Evolutionary conservation across 805 yeast genomes (phyloP), one percentile per base, ranked within the genome.

Genomic region (Zygoascus bituminiphila): DNA sequence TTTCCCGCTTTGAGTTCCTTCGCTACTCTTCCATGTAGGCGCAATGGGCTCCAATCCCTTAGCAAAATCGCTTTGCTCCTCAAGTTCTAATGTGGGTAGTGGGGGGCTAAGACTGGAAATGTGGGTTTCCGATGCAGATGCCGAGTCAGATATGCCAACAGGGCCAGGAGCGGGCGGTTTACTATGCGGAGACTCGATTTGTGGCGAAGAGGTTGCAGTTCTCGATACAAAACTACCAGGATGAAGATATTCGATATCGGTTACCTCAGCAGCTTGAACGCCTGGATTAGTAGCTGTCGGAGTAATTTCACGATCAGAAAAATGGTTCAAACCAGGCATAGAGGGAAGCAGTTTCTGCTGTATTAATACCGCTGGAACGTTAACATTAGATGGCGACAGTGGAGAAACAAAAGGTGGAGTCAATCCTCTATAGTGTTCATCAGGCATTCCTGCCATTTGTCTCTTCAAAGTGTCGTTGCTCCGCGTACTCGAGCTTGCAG

Each of bases 11-110:
- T 41, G n/a, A n/a, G 12, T 31, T 24, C 24, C 21, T 21, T 22
- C 17, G n/a, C 24, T 17, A 6, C 15, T 17, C 44, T 29, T 40
- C 51, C 51, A 48, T 5, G 19, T 38, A 2, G 51, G 51, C 4
- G 51, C 51, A 14, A 48, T 43, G 17, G 45, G 35, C n/a, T 45
- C 45, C 25, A 47, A 21, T 4, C 41, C 37, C 5, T 24, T 15
- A 17, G 45, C 19, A 39, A 39, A 39, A 15, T 39, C 42, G 22
- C 42, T 39, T 25, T 39, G 42, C 5, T 39, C 42, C 21, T 19
- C 20, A 5, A 39, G 17, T 15, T 39, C 24, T 14, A 39, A 22
- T 5, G 22, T 10, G 5, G 42, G 42, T 6, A 15, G 10, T 4
- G 33, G 3, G 10, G 15, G 15, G 4, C 15, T 4, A 4, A 7